Percentiles rank a stretch among this genome's conserved stretches.
Conservation (phyloP, 371 early-diverging fungal species). For the Mortierella polycephala region DNA sequence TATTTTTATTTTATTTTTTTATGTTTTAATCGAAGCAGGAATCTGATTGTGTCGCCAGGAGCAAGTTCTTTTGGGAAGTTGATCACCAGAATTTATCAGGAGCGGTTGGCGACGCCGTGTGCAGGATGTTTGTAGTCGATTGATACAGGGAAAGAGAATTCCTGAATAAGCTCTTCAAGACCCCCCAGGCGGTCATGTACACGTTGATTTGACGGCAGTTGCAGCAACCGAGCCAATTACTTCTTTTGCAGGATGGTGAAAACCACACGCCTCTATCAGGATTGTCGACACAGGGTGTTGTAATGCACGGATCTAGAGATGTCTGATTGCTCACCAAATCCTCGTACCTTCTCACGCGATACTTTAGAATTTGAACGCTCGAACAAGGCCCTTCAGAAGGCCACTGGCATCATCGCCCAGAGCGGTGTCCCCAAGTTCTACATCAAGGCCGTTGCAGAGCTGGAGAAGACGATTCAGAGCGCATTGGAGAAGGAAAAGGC, state of each 20-base stretch:
- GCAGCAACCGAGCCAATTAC: too few species aligned
- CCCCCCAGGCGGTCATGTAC: not conserved
- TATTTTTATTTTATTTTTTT: not conserved
- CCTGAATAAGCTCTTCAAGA: not conserved
- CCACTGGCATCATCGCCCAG: conserved; percentile 71
- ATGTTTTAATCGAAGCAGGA: too few species aligned
- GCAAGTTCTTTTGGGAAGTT: not conserved
- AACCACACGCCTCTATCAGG: too few species aligned
- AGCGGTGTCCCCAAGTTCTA: conserved; percentile 80
- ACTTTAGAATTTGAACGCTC: conserved; percentile 90
- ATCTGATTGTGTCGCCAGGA: too few species aligned
- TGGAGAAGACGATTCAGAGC: conserved; percentile 80
- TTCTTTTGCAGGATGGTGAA: too few species aligned
- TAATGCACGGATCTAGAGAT: too few species aligned
- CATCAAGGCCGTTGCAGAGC: conserved; percentile 76
- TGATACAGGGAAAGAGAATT: not conserved
- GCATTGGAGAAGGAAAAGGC: conserved; percentile 77
- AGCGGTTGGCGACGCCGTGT: too few species aligned
- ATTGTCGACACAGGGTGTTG: too few species aligned
- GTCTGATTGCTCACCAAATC: not conserved
- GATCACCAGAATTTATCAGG: too few species aligned
- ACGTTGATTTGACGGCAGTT: not conserved
- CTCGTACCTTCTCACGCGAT: not conserved
- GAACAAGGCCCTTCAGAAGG: conserved; percentile 77
- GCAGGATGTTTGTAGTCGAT: not conserved